Conservation (phyloP, 2,329 filamentous ascomycete genomes). For the Atkinsonella hypoxylon region DNA sequence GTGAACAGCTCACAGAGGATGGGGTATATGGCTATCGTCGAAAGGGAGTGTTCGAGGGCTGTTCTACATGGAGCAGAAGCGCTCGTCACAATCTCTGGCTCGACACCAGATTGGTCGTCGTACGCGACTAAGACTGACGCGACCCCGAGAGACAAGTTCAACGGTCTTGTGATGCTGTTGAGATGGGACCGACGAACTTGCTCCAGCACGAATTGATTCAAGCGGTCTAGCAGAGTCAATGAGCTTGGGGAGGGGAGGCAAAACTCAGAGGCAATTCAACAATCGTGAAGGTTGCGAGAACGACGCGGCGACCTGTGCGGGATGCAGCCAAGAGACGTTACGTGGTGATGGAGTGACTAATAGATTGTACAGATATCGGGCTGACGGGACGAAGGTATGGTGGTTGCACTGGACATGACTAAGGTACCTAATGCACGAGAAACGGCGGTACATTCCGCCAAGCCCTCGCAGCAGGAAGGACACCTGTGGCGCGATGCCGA, state of each 20-base stretch:
- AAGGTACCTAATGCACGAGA: constrained; percentile 10
- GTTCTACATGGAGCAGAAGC: constrained; percentile 23
- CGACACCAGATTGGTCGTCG: not conserved
- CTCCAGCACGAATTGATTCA: not conserved
- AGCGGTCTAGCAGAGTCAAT: constrained; percentile 9
- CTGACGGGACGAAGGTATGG: constrained; percentile 17
- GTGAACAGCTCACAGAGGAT: constrained; percentile 22
- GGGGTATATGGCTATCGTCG: constrained; percentile 16
- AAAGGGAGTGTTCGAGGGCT: constrained; percentile 14
- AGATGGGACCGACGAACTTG: not conserved
- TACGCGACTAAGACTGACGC: not conserved
- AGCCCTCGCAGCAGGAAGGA: constrained; percentile 10
- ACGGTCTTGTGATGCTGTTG: not conserved
- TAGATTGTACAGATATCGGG: constrained; percentile 15
- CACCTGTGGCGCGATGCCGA: not conserved
- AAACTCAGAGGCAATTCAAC: constrained; percentile 13
- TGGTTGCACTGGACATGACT: constrained; percentile 19
- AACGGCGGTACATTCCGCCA: constrained; percentile 17
- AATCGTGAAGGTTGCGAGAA: constrained; percentile 6
- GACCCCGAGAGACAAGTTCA: not conserved
- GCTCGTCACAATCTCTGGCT: constrained; percentile 7
- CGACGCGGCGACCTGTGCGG: not conserved
- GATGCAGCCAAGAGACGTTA: constrained; percentile 4
- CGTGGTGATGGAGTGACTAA: constrained; percentile 5
- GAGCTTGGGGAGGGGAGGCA: constrained; percentile 11